A percentile compares a stretch with the other conserved stretches of the same genome.
Conservation (phyloP, 371 early-diverging fungal genomes). For the Lichtheimia hyalospora region DNA sequence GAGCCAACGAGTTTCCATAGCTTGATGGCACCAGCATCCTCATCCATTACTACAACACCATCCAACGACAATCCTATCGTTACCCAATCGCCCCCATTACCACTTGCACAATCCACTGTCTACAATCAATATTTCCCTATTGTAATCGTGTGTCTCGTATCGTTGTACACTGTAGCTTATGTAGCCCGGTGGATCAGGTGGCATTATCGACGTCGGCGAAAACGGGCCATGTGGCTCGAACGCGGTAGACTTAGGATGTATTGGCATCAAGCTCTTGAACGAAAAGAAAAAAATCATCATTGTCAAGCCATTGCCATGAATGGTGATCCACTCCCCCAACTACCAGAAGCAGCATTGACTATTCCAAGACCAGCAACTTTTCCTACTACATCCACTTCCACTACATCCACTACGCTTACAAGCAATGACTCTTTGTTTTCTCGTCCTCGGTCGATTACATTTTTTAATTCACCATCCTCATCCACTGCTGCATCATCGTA, state of each 20-base stretch:
- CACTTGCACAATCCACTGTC: constrained; percentile 2
- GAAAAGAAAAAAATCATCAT: too few relatives aligned
- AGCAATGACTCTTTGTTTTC: too few relatives aligned
- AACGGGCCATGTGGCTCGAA: constrained; percentile 13
- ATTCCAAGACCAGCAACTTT: constrained; percentile 3
- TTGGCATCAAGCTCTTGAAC: constrained; percentile 8
- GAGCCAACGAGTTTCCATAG: too few relatives aligned
- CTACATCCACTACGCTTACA: background rate
- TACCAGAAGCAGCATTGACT: background rate
- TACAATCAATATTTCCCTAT: constrained; percentile 9
- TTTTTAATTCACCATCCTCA: background rate
- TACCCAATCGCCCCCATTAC: too few relatives aligned
- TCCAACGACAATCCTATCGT: background rate
- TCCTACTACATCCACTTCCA: constrained; percentile 3
- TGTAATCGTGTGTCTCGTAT: constrained; percentile 1
- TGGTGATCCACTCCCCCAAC: too few relatives aligned
- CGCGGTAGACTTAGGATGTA: constrained; percentile 12
- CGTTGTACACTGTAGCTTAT: constrained; percentile 12
- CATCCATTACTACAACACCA: background rate
- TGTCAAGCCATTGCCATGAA: too few relatives aligned
- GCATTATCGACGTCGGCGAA: constrained; percentile 16
- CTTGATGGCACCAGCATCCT: background rate
- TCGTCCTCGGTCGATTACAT: too few relatives aligned
- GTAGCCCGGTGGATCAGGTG: constrained; percentile 11
- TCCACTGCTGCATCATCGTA: background rate